Percentiles rank a stretch among this genome's conserved stretches.
Conservation (phyloP, 495 filamentous ascomycete genomes). For the Paragyromitra xinjiangensis region DNA sequence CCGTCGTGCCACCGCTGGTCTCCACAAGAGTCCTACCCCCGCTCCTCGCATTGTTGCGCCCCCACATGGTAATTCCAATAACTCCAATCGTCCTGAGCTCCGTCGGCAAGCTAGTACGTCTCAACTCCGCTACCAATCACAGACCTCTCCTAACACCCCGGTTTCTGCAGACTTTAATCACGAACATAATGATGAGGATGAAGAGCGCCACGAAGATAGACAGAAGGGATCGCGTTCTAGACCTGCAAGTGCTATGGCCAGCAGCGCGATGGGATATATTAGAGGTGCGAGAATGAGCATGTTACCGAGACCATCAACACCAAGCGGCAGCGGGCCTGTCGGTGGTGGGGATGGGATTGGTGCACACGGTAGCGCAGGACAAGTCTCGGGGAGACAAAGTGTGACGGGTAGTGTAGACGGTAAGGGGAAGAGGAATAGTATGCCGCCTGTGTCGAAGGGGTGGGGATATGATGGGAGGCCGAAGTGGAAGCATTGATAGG, state of each 20-base stretch:
- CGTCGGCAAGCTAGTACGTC: conserved; percentile 42
- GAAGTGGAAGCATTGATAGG: conserved; percentile 48
- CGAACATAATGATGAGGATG: conserved; percentile 41
- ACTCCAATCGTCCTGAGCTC: conserved; percentile 33
- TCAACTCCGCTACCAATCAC: conserved; percentile 43
- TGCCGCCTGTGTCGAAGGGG: conserved; percentile 49
- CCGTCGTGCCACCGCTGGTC: conserved; percentile 27
- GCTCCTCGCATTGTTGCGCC: conserved; percentile 35
- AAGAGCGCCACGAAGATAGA: conserved; percentile 24
- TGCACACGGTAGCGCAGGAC: conserved; percentile 43
- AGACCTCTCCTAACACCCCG: conserved; percentile 21
- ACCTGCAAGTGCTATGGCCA: conserved; percentile 53
- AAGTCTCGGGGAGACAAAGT: conserved; percentile 24
- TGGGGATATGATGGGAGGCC: conserved; percentile 51
- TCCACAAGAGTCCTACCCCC: conserved; percentile 50
- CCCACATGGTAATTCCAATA: conserved; percentile 2
- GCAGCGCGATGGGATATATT: conserved; percentile 31
- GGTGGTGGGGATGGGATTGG: conserved; percentile 50
- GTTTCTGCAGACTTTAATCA: conserved; percentile 6
- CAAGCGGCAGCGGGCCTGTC: conserved; percentile 21
- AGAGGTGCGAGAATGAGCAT: conserved; percentile 53
- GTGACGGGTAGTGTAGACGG: conserved; percentile 41
- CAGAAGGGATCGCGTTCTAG: conserved; percentile 25
- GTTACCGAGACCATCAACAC: conserved; percentile 55
- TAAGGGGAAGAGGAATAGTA: conserved; percentile 48